Base-by-base conservation (phyloP, 495 filamentous ascomycete species). In the Annulohypoxylon nitens region DNA sequence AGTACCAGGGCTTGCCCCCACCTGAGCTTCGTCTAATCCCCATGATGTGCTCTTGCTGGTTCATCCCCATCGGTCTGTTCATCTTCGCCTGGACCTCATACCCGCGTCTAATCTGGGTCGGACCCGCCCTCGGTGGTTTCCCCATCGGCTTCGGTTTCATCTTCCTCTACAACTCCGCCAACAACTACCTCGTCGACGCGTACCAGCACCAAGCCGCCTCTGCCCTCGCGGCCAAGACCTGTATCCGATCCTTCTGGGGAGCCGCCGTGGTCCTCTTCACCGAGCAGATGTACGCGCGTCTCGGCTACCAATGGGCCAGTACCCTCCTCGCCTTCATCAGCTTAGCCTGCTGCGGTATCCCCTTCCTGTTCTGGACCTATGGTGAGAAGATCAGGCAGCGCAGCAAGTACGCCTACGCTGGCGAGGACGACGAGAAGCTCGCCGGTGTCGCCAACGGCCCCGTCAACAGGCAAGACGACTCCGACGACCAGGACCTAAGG, bases 21-120 rank as follows among this genome's bases (percentile, higher is more conserved):
- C 89, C 93, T 11, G 93, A 97, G 76, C 81, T 86, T 9, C 88
- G 93, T 48, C 83, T 97, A 8, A 91, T 94, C 61, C 92, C 93
- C 11, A 95, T 95, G 92, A 95, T 97, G 93, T 76, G 85, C 18
- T 89, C 88, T 30, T 95, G 93, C 85, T 95, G 92, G 92, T 86
- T 88, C 70, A 88, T 95, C 73, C 92, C 92, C 0, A 82, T 92
- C 53, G 92, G 91, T 11, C 82, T 94, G 5, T 94, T 95, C 80
- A 92, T 95, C 78, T 95, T 95, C 79, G 93, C 92, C 37, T 95
- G 93, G 93, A 88, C 91, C 2, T 93, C 90, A 0, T 94, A 91
- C 78, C 84, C 87, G 4, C 62, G 62, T 0, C 73, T 95, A 2
- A 85, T 80, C 73, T 95, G 92, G 92, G 83, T 89, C 54, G 93